Percentiles rank a stretch among this genome's conserved stretches.
Evolutionary conservation across 208 protist genomes (phyloP).

Genomic region (Angomonas desouzai): DNA sequence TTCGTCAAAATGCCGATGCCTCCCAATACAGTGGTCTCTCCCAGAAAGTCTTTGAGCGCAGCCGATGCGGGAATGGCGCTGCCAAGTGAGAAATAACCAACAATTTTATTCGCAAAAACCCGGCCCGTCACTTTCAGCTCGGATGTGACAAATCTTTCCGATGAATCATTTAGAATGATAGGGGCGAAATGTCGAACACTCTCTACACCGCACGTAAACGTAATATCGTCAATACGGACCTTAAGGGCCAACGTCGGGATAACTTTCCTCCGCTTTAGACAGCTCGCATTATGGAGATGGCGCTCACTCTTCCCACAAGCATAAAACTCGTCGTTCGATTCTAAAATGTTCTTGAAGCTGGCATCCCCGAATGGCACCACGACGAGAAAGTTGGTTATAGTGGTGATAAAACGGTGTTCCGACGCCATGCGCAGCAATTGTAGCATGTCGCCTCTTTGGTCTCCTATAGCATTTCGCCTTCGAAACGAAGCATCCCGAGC

Average conservation of each 20-base stretch:
- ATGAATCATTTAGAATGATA: neutral
- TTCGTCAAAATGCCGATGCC: slow-evolving; percentile 65
- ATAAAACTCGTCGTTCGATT: slow-evolving; percentile 49
- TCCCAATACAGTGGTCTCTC: slow-evolving; percentile 52
- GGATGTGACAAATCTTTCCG: neutral
- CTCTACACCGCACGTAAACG: slow-evolving; percentile 49
- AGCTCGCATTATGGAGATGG: slow-evolving; percentile 37
- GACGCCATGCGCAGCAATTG: slow-evolving; percentile 34
- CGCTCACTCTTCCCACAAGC: slow-evolving; percentile 34
- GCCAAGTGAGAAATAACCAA: slow-evolving; percentile 72
- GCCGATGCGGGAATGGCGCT: slow-evolving; percentile 25
- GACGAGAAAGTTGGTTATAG: slow-evolving; percentile 62
- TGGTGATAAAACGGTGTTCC: slow-evolving; percentile 50
- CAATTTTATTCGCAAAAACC: slow-evolving; percentile 40
- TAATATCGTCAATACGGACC: slow-evolving; percentile 45
- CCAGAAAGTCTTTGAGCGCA: slow-evolving; percentile 23
- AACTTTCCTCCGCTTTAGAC: slow-evolving; percentile 55
- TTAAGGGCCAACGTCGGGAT: slow-evolving; percentile 83
- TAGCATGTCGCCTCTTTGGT: slow-evolving; percentile 15
- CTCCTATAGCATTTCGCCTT: slow-evolving; percentile 14
- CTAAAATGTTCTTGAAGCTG: slow-evolving; percentile 66
- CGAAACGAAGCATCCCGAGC: slow-evolving; percentile 13
- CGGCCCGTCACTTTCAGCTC: slow-evolving; percentile 19
- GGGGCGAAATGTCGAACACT: slow-evolving; percentile 12
- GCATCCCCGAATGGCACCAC: slow-evolving; percentile 84